These are phyloP conservation scores for Microthlaspi erraticum DNA, from an alignment of 345 rosid species.

Conservation along the genomic window DNA sequence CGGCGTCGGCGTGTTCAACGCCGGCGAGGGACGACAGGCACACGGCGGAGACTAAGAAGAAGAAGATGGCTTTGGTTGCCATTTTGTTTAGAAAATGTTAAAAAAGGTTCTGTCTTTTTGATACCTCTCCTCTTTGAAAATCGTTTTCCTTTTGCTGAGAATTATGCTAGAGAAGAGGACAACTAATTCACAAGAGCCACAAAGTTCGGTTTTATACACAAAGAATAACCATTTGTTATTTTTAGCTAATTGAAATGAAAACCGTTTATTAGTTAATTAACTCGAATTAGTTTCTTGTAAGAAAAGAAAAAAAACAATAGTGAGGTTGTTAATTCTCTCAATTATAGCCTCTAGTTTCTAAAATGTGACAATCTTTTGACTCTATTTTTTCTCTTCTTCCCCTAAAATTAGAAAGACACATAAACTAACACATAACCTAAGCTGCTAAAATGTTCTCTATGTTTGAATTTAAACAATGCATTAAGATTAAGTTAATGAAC, in stretches of 20 bases:
- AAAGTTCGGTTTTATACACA: constrained; percentile 36
- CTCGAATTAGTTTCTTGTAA: neutral
- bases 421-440: neutral
- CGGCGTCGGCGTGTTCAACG: constrained; percentile 38
- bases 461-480: neutral
- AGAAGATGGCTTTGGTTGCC: constrained; percentile 46
- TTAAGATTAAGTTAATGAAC: neutral
- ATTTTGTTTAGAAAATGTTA: constrained; percentile 22
- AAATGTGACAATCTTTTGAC: constrained; percentile 3
- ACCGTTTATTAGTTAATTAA: constrained; percentile 17
- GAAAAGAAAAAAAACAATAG: neutral
- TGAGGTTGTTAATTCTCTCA: constrained; percentile 24
- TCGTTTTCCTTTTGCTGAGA: neutral
- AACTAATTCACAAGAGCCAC: constrained; percentile 35
- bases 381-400: neutral
- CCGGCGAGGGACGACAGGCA: constrained; percentile 52
- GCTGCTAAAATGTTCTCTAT: neutral
- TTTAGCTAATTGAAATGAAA: constrained; percentile 7
- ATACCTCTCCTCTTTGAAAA: constrained; percentile 32
- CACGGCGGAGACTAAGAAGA: constrained; percentile 51
- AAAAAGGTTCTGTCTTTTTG: constrained; percentile 20
- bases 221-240: constrained; percentile 11
- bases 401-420: constrained; percentile 35
- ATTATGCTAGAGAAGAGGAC: constrained; percentile 39
- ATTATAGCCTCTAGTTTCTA: constrained; percentile 25